Conservation (phyloP, 2,329 filamentous ascomycete genomes). For the Colletotrichum musae region DNA sequence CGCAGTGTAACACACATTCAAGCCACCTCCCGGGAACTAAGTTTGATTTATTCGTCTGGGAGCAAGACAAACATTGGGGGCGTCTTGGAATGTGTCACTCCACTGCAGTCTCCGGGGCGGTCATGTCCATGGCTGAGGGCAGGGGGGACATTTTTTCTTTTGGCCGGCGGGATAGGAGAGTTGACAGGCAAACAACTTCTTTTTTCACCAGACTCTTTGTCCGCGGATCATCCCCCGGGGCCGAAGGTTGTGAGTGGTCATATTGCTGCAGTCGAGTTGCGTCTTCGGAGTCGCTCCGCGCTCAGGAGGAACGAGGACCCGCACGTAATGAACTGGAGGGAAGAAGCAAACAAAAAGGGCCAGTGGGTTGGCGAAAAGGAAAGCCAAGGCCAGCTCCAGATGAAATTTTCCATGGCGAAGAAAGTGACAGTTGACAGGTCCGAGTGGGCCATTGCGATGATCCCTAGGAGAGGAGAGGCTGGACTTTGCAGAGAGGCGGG, state of each 20-base stretch:
- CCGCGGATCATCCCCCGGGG: not conserved
- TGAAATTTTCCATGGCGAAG: not conserved
- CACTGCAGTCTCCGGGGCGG: too few relatives aligned
- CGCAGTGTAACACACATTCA: not conserved
- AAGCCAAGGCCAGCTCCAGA: not conserved
- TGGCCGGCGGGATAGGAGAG: not conserved
- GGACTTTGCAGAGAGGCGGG: too few relatives aligned
- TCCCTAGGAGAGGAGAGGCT: too few relatives aligned
- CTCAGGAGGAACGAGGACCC: not conserved
- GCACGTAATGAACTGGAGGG: not conserved
- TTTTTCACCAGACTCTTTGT: not conserved
- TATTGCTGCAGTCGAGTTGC: not conserved
- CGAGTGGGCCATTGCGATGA: not conserved
- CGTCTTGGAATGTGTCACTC: constrained; percentile 4
- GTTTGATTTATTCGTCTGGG: not conserved
- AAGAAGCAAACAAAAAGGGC: constrained; percentile 23
- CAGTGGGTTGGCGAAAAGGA: constrained; percentile 2
- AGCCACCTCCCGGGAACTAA: not conserved
- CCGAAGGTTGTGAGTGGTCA: not conserved
- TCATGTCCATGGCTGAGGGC: too few relatives aligned
- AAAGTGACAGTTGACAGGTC: constrained; percentile 19
- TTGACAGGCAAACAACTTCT: constrained; percentile 3
- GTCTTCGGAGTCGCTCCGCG: not conserved
- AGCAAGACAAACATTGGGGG: not conserved
- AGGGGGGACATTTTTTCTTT: too few relatives aligned